These are phyloP conservation scores for Fusarium sarcochroum DNA, from an alignment of 2,329 filamentous ascomycete genomes.

Conservation along the genomic window DNA sequence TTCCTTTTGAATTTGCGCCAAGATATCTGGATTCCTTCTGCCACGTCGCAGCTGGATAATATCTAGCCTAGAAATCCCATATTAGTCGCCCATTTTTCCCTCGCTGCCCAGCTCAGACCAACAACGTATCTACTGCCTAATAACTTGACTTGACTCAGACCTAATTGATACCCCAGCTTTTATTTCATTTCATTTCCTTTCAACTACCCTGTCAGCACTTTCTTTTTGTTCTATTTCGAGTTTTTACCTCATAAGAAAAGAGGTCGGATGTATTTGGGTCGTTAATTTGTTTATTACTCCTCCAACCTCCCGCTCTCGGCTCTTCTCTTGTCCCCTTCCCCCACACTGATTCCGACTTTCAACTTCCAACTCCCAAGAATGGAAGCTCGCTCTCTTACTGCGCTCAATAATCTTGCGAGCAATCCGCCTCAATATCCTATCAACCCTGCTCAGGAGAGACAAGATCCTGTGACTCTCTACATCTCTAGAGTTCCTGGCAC, in stretches of 20 bases:
- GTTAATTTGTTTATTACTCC: slow-evolving; percentile 16
- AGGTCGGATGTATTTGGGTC: slow-evolving; percentile 16
- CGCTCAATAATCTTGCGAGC: slow-evolving; percentile 83
- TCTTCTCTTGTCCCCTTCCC: slow-evolving; percentile 16
- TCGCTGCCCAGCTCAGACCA: slow-evolving; percentile 12
- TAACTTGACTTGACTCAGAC: slow-evolving; percentile 6
- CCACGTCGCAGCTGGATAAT: slow-evolving; percentile 23
- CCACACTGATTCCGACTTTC: slow-evolving; percentile 16
- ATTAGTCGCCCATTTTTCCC: slow-evolving; percentile 17
- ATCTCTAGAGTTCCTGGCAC: slow-evolving; percentile 94
- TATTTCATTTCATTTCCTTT: background rate
- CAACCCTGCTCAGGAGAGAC: slow-evolving; percentile 77
- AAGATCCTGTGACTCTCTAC: slow-evolving; percentile 85
- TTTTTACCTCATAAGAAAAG: slow-evolving; percentile 1
- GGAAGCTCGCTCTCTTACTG: slow-evolving; percentile 86
- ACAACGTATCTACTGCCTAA: slow-evolving; percentile 7
- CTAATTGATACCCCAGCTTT: slow-evolving; percentile 24
- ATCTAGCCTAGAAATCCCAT: background rate
- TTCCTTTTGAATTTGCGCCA: slow-evolving; percentile 4
- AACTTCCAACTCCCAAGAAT: slow-evolving; percentile 55
- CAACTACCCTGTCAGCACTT: slow-evolving; percentile 2
- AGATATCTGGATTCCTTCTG: slow-evolving; percentile 15
- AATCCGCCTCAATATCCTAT: slow-evolving; percentile 90
- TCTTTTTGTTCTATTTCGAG: background rate
- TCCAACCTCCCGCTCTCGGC: slow-evolving; percentile 24